Evolutionary conservation across 352 stramenopile genomes (phyloP), one percentile per base, ranked within the genome.

Genomic region (Globisporangium rhizosaccharum): DNA sequence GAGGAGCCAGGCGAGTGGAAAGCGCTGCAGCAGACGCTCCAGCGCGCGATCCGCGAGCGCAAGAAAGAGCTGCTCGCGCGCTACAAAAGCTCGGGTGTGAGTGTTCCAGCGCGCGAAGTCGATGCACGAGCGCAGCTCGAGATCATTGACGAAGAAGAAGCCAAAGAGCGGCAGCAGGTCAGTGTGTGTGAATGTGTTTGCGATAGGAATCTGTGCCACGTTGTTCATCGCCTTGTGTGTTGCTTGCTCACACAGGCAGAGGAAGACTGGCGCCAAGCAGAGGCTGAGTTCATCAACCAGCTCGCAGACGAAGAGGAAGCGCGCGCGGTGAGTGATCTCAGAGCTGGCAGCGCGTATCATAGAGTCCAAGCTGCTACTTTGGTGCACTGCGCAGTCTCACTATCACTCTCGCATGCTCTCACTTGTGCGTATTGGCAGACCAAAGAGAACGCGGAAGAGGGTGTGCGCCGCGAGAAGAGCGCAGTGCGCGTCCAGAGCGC

Each of bases 1-100:
- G 77, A 88, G 18, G 72, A 87, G 25, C 56, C 75, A n/a, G 68
- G 68, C 39, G 72, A 88, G 57, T 86, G 68, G 66, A 73, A 76
- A 46, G 51, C 58, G 53, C 46, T 82, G 30, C 76, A 82, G 2
- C 62, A 70, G 18, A 61, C 75, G 17, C 61, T 92, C 6, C 67
- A 70, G 33, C 62, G 63, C 3, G 51, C 57, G 0, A 57, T 83
- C 15, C 68, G 68, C 30, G 63, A 71, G 23, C 67, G 67, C 6
- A 59, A 68, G n/a, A 80, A 82, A 36, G 65, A 64, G 26, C 64
- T 88, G 7, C 26, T 46, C 20, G 56, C 60, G 18, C 85, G 77
- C 39, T 77, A 78, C 68, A 88, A 83, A 49, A 63, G 72, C 11
- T 73, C 66, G 12, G 65, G 78, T 1, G 66, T 82, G 5, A 63